phyloP scores from a whole-genome alignment of 2,329 filamentous ascomycete species.

The Cordyceps cicadae region DNA sequence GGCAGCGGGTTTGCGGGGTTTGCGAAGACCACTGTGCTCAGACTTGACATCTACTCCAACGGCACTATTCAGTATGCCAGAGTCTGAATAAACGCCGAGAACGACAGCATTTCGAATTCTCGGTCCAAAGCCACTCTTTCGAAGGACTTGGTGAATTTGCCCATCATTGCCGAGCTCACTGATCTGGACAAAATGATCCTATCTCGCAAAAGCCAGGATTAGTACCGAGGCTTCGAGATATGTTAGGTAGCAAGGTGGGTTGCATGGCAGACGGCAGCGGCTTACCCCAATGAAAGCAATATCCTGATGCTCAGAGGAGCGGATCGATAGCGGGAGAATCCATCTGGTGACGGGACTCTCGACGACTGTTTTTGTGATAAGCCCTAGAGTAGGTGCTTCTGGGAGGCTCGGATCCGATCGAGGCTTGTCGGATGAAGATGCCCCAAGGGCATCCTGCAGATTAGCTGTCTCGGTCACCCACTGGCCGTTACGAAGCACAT shows the following conservation, averaged over 20 bases:
- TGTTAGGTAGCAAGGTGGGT: neutral
- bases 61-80: conserved; percentile 17
- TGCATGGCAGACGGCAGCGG: conserved; percentile 16
- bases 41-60: conserved; percentile 24
- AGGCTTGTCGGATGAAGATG: conserved; percentile 25
- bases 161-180: conserved; percentile 63
- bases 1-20: conserved; percentile 25
- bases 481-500: conserved; percentile 43
- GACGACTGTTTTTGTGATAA: conserved; percentile 72
- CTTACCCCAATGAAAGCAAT: conserved; percentile 76
- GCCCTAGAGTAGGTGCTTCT: conserved; percentile 50
- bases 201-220: conserved; percentile 5
- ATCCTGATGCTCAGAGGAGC: conserved; percentile 64
- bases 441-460: conserved; percentile 34
- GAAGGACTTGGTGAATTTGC: conserved; percentile 65
- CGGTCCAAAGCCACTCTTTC: conserved; percentile 69
- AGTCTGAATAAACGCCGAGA: conserved; percentile 49
- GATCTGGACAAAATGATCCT: conserved; percentile 75
- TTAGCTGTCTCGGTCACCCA: conserved; percentile 49
- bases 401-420: conserved; percentile 22
- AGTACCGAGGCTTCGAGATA: neutral
- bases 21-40: conserved; percentile 30
- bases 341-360: conserved; percentile 67
- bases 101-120: conserved; percentile 73
- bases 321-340: conserved; percentile 72